Conservation (phyloP, 345 rosid species). For the Arabidopsis suecica region DNA sequence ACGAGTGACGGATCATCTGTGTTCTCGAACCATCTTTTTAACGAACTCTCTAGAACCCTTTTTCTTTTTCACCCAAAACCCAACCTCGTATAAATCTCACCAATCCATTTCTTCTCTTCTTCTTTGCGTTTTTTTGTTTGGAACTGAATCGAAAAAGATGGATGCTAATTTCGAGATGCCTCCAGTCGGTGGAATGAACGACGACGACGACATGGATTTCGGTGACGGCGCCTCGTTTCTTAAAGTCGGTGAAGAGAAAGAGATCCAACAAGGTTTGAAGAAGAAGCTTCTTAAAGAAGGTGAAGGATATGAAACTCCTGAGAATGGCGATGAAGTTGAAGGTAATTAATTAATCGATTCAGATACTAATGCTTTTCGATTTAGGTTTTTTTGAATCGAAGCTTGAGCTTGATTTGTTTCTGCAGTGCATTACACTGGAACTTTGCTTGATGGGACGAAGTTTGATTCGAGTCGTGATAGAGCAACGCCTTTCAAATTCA, state of each 20-base stretch:
- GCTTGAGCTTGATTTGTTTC: constrained; percentile 20
- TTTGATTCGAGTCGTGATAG: constrained; percentile 94
- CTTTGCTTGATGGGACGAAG: constrained; percentile 85
- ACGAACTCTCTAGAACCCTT: constrained; percentile 59
- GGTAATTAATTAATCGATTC: constrained; percentile 44
- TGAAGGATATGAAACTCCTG: constrained; percentile 71
- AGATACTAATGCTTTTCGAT: too few relatives aligned
- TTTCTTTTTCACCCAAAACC: neutral
- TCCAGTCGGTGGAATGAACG: constrained; percentile 53
- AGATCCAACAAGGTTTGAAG: constrained; percentile 84
- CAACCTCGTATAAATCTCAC: constrained; percentile 23
- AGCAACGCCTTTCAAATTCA: constrained; percentile 88
- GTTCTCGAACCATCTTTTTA: neutral
- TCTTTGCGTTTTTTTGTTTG: neutral
- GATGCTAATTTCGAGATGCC: constrained; percentile 70
- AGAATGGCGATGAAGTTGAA: constrained; percentile 83
- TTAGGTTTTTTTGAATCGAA: neutral
- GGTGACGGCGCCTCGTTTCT: constrained; percentile 45
- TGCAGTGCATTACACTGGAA: constrained; percentile 79
- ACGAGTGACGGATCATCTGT: too few relatives aligned
- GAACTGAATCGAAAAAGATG: constrained; percentile 43
- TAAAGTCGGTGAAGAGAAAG: constrained; percentile 79
- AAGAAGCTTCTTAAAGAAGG: constrained; percentile 87
- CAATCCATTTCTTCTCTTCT: neutral
- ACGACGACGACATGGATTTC: constrained; percentile 56